These are phyloP conservation scores for Rosa persica DNA, from an alignment of 306 rosid species.

Conservation along the genomic window DNA sequence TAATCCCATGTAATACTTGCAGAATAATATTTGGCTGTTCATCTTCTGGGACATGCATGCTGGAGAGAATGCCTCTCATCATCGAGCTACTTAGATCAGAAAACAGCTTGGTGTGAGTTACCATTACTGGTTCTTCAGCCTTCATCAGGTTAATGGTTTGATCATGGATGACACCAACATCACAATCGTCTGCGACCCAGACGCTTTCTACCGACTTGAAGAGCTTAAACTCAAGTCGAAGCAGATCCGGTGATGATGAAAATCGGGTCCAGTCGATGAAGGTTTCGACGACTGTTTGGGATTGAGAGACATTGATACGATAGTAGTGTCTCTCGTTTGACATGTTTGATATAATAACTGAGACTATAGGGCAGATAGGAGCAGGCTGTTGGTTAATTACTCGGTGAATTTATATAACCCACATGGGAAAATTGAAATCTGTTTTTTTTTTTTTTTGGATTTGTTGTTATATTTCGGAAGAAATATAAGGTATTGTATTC, in stretches of 20 bases:
- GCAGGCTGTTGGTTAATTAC: not conserved
- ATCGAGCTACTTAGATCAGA: not conserved
- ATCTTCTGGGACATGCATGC: not conserved
- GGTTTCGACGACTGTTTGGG: not conserved
- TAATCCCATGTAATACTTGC: not conserved
- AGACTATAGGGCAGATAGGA: not conserved
- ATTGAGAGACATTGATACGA: constrained; percentile 1
- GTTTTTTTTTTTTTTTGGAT: not conserved
- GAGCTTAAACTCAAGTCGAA: not conserved
- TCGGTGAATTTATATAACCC: not conserved
- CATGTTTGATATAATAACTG: not conserved
- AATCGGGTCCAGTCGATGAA: not conserved
- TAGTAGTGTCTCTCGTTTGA: not conserved
- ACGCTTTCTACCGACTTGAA: not conserved
- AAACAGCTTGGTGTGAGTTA: not conserved
- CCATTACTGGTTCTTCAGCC: not conserved
- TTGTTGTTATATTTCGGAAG: not conserved
- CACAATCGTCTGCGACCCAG: not conserved
- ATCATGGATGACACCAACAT: not conserved
- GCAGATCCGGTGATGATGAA: not conserved
- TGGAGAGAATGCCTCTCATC: not conserved
- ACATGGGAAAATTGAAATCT: not conserved
- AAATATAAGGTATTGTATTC: not conserved
- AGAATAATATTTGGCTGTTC: not conserved
- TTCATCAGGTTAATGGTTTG: not conserved